Evolutionary conservation across 345 rosid species (phyloP).

Genomic region (Eucalyptus guilfoylei): DNA sequence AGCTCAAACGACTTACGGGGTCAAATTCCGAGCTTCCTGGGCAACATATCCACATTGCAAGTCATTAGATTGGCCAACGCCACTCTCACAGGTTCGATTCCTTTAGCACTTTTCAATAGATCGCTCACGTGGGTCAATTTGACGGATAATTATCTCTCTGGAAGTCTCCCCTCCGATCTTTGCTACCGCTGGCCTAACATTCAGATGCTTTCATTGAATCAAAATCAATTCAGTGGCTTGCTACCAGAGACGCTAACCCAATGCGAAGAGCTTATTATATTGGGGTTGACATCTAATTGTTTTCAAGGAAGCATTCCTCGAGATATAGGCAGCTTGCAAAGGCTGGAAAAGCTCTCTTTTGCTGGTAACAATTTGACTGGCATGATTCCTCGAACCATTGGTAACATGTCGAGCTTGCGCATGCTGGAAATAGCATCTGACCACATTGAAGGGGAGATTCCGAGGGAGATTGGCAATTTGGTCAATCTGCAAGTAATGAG

Average conservation of each 20-base stretch:
- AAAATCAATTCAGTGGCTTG: neutral
- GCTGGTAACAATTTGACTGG: neutral
- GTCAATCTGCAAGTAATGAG: fast-evolving
- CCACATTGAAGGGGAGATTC: neutral
- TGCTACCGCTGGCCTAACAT: no score
- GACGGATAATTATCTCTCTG: no score
- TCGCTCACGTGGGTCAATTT: no score
- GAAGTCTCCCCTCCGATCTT: no score
- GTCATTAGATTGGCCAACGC: no score
- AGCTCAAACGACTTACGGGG: no score
- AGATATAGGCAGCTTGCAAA: neutral
- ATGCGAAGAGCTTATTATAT: neutral
- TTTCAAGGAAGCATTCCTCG: neutral
- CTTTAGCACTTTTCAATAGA: no score
- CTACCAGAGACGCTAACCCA: neutral
- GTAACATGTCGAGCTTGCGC: neutral
- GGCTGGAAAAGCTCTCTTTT: neutral
- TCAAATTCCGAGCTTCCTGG: no score
- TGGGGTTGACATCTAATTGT: neutral
- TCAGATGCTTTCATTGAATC: fast-evolving
- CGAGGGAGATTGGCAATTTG: neutral
- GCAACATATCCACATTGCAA: no score
- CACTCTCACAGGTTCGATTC: no score
- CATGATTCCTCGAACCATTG: neutral
- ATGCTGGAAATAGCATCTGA: fast-evolving